Base-by-base conservation (phyloP, 2,329 filamentous ascomycete genomes). In the Drechslerella dactyloides region DNA sequence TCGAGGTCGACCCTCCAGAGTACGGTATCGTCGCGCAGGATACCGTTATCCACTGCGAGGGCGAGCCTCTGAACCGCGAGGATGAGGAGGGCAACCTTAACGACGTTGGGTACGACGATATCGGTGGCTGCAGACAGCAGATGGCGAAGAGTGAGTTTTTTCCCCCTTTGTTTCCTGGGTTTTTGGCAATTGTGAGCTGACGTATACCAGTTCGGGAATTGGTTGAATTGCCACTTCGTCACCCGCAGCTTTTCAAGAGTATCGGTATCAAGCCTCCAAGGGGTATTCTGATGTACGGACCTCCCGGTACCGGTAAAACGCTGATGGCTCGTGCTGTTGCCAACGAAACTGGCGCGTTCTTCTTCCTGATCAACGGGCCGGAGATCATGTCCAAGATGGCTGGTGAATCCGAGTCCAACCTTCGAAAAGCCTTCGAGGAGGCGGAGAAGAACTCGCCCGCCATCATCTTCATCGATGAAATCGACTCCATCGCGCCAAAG, bases 361-460 rank as follows among this genome's bases (percentile, higher is more conserved):
- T 99, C 84, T 97, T 99, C 87, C 83, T 97, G 74, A 97, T 99
- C 86, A 97, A 97, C 82, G 76, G 62, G 46, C 94, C 94, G 58
- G 94, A 97, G 81, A 97, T 99, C 84, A 97, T 99, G 94, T 97
- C 93, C 69, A 97, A 97, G 87, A 97, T 97, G 94, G 94, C 94
- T 70, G 94, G 94, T 86, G 94, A 99, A 82, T 97, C 94, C 69
- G 94, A 97, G 82, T 97, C 93, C 70, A 97, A 97, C 81, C 82
- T 99, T 76, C 90, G 94, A 78, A 97, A 97, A 83, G 94, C 94
- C n/a, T 99, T 99, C 78, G 94, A 97, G 81, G 94, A 97, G 84
- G 94, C 94, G 48, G 93, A 97, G 85, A 97, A 97, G 88, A 97
- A 97, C 84, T 96, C 93, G 0, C 94, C 94, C 13, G 93, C 94